Evolutionary conservation across 768 basidiomycete genomes (phyloP), one percentile per base, ranked within the genome.

Genomic region (Mrakia hoshinonis): DNA sequence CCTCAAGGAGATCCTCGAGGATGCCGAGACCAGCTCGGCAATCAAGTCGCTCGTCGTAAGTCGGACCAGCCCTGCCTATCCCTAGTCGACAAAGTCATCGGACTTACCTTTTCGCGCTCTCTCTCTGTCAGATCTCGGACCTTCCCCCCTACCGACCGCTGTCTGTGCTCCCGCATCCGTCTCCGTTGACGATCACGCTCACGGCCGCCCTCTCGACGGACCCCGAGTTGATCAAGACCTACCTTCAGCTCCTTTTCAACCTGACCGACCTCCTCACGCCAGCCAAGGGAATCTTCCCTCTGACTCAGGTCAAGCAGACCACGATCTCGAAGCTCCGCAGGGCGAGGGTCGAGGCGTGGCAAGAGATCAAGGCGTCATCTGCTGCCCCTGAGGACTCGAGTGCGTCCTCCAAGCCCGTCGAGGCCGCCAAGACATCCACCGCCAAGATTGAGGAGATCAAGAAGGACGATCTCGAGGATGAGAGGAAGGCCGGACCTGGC

Each of bases 171-270:
- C 58, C 58, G 22, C 60, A 61, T n/a, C 68, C 68, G 2, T 47
- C 68, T 18, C 68, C 68, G 15, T 36, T 69, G 46, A 49, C 68
- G 18, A 43, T 69, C 68, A 62, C 68, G 11, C 48, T 69, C 48
- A 60, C 55, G 26, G 43, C 61, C 26, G 26, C 47, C 13, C 61
- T 69, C 68, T 47, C 38, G 38, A 13, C 36, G 46, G 49, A 38
- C 43, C 18, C 31, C 6, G 31, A 22, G 1, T 29, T 60, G 58
- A 49, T 58, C 29, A 36, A 29, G 18, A 38, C 68, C 39, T 69
- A 63, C 68, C 68, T 69, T 3, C 58, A 49, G 7, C 22, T 69
- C 4, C 61, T 69, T 5, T 47, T 69, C 58, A 69, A 69, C 58
- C 31, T 58, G n/a, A 58, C 60, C 48, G 68, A 69, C 48, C 36